Conservation (phyloP, 1,139 yeast species). For the Meyerozyma sp. region DNA sequence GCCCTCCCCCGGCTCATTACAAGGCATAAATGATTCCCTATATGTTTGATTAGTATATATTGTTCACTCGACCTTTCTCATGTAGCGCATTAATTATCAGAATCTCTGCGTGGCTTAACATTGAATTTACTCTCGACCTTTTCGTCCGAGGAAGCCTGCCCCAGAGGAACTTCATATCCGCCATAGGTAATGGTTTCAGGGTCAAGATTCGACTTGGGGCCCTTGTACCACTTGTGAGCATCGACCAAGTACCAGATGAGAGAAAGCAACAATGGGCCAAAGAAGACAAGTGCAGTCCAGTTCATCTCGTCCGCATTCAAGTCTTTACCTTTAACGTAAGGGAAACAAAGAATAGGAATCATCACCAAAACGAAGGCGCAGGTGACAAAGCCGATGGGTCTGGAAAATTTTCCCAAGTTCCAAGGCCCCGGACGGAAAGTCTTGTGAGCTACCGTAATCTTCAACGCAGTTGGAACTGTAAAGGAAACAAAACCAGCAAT, state of each 20-base stretch:
- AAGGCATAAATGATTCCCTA: constrained; percentile 3
- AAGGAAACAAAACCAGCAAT: constrained; percentile 69
- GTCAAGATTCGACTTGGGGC: constrained; percentile 61
- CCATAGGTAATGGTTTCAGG: constrained; percentile 19
- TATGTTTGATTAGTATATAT: neutral
- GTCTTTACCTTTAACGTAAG: constrained; percentile 46
- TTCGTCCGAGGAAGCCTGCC: neutral
- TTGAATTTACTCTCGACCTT: neutral
- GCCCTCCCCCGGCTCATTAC: constrained; percentile 19
- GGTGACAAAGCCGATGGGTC: constrained; percentile 41
- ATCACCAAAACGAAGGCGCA: constrained; percentile 49
- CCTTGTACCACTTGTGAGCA: constrained; percentile 62
- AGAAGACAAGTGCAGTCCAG: constrained; percentile 67
- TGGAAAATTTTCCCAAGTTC: constrained; percentile 54
- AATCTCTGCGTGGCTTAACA: neutral
- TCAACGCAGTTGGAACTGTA: constrained; percentile 60
- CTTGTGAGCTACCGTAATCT: constrained; percentile 50
- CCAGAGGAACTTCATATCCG: neutral
- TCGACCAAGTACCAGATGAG: constrained; percentile 48
- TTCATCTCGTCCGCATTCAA: constrained; percentile 51
- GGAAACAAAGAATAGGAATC: constrained; percentile 67
- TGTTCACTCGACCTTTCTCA: too few relatives aligned
- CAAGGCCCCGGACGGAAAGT: constrained; percentile 66
- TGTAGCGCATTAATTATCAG: neutral
- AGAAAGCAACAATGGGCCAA: constrained; percentile 56